Evolutionary conservation across 2,329 filamentous ascomycete genomes (phyloP).

Genomic region (Parafenestella ontariensis): DNA sequence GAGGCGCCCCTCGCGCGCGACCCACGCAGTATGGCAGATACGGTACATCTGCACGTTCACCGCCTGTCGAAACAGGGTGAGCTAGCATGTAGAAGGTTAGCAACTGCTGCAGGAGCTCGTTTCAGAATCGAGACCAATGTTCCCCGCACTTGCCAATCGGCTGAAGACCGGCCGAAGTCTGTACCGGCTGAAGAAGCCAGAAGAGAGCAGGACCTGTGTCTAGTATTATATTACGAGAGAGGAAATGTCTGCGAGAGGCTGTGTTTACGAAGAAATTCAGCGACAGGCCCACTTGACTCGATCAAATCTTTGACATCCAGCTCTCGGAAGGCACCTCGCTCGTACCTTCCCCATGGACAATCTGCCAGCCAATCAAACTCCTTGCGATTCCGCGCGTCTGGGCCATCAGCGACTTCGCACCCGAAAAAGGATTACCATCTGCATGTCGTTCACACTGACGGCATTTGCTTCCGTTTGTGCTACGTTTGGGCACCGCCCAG

Average conservation of each 20-base stretch:
- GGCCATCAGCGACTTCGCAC: slow-evolving; percentile 2
- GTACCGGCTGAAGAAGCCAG: slow-evolving; percentile 1
- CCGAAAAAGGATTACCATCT: slow-evolving; percentile 11
- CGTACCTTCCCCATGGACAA: neutral
- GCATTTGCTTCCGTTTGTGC: neutral
- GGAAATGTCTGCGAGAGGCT: neutral
- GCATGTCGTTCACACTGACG: slow-evolving; percentile 5
- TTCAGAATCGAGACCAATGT: slow-evolving; percentile 24
- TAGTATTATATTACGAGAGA: neutral
- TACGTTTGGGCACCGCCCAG: neutral
- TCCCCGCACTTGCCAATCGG: slow-evolving; percentile 34
- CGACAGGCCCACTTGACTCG: neutral
- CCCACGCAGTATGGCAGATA: slow-evolving; percentile 18
- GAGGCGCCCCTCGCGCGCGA: slow-evolving; percentile 20
- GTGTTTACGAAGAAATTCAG: neutral
- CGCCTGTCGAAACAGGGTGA: slow-evolving; percentile 30
- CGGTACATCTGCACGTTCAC: slow-evolving; percentile 31
- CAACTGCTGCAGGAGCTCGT: slow-evolving; percentile 12
- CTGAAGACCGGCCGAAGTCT: slow-evolving; percentile 8
- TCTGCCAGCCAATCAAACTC: slow-evolving; percentile 5
- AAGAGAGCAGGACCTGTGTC: neutral
- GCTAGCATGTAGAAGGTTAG: slow-evolving; percentile 22
- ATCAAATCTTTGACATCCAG: neutral
- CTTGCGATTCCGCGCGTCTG: slow-evolving; percentile 2
- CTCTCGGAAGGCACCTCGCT: neutral